Base-by-base conservation (phyloP, 305 asterid species). In the Stenogyne calaminthoides region DNA sequence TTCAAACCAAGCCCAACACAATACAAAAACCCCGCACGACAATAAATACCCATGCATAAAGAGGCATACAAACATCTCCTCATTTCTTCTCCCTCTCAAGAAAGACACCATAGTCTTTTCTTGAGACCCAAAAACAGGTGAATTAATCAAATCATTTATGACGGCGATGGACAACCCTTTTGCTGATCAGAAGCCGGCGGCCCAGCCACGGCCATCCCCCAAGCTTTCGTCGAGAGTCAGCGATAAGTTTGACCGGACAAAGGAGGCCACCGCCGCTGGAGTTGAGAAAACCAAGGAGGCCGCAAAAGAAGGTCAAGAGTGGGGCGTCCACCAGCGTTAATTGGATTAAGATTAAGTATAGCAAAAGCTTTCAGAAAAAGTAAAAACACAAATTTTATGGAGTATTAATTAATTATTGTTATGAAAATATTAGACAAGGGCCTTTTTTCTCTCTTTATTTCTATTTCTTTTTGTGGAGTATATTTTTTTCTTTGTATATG, bases 331-430 rank as follows among this genome's bases (percentile, higher is more conserved):
- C 77, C 55, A 40, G 94, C n/a, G 90, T 88, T 8, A 78, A 81
- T 72, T 87, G 96, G 96, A 52, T 90, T 54, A 90, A 88, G 69
- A 40, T 90, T 32, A 87, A 88, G 72, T 85, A 72, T 74, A 75
- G 79, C 72, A 74, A 79, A 61, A 76, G 71, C 34, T 71, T 78
- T 61, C 77, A 59, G 56, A 81, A 83, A 82, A 85, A 54, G 6
- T 54, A 54, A 11, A 25, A 25, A 25, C n/a, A 44, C 1, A 1
- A 44, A 12, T 44, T 44, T 12, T 11, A 11, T 44, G 12, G 11
- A 25, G 29, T 25, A 25, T 25, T 11, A 3, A 12, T 6, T 3
- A 15, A n/a, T 20, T 4, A 47, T n/a, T 7, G 29, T 25, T 25
- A 25, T 25, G 29, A 39, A 12, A n/a, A 25, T 3, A n/a, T 32